These are phyloP conservation scores for Talaromyces sp. DNA, from an alignment of 2,329 filamentous ascomycete genomes.

Conservation along the genomic window DNA sequence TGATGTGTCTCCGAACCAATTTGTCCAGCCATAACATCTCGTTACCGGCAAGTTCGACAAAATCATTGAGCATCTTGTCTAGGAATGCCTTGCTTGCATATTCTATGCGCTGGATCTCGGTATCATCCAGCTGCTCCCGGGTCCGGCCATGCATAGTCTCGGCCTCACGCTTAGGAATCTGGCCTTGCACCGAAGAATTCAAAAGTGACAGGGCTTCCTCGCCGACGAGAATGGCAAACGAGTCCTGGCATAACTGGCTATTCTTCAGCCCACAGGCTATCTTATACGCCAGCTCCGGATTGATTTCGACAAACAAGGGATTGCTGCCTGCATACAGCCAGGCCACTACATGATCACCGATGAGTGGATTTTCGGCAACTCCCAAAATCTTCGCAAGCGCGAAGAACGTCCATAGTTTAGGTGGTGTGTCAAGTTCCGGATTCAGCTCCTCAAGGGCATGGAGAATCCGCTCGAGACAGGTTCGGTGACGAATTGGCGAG, in stretches of 20 bases:
- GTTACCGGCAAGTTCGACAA: constrained; percentile 27
- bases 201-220: constrained; percentile 53
- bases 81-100: constrained; percentile 54
- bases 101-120: constrained; percentile 54
- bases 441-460: constrained; percentile 52
- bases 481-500: constrained; percentile 59
- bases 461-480: constrained; percentile 60
- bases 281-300: constrained; percentile 58
- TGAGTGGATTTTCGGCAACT: constrained; percentile 23
- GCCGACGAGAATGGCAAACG: constrained; percentile 60
- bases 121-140: constrained; percentile 49
- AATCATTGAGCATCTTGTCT: constrained; percentile 40
- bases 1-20: constrained; percentile 23
- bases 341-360: constrained; percentile 47
- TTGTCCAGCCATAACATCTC: constrained; percentile 37
- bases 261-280: constrained; percentile 47
- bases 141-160: constrained; percentile 43
- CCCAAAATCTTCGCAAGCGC: constrained; percentile 59
- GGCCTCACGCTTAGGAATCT: constrained; percentile 14
- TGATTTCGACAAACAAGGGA: constrained; percentile 56
- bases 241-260: constrained; percentile 31
- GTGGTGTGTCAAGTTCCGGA: constrained; percentile 59
- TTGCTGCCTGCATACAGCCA: constrained; percentile 59
- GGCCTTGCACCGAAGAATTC: background rate
- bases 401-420: constrained; percentile 63